Base-by-base conservation (phyloP, 2,329 filamentous ascomycete genomes). In the Trichoderma guizhouense region DNA sequence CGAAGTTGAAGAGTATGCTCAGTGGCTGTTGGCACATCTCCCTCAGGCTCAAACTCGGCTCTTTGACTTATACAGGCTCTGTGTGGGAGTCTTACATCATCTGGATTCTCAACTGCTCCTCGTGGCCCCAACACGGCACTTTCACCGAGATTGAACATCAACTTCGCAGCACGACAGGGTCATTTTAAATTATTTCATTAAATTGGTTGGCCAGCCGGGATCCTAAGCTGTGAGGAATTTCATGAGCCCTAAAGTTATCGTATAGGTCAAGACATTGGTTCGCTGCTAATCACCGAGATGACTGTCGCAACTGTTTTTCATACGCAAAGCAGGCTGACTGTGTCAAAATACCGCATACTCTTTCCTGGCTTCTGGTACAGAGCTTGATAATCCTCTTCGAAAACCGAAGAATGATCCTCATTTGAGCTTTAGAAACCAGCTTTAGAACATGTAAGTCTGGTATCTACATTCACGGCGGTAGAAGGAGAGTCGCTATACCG, bases 401-500 rank as follows among this genome's bases (percentile, higher is more conserved):
- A 43, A 53, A 12, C 9, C 11, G 0, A 24, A 24, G 11, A 14
- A 21, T 3, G 5, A 24, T 24, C 14, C 11, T 53, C 47, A 53
- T 1, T 1, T 53, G 21, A 3, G 47, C 47, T 14, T 11, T 12
- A 1, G 21, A 3, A 24, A 53, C 47, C 5, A 7, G 11, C 28
- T 28, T 7, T 28, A 30, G 14, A 7, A 14, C 47, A 12, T 21
- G 18, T 3, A 53, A 14, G 39, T 4, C 47, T 53, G 5, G 0
- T 3, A 0, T 53, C 21, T 53, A 24, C 1, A 24, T 51, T 11
- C 47, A 24, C n/a, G 1, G 2, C n/a, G 11, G 47, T 53, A 11
- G 47, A 24, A 21, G 9, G 0, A 21, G 2, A 51, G 43, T 6
- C 18, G 6, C n/a, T 1, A 12, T n/a, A 11, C 9, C 8, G 0